Evolutionary conservation across 352 stramenopile species (phyloP), one percentile per base, ranked within the genome.

Genomic region (Globisporangium takayamanum): DNA sequence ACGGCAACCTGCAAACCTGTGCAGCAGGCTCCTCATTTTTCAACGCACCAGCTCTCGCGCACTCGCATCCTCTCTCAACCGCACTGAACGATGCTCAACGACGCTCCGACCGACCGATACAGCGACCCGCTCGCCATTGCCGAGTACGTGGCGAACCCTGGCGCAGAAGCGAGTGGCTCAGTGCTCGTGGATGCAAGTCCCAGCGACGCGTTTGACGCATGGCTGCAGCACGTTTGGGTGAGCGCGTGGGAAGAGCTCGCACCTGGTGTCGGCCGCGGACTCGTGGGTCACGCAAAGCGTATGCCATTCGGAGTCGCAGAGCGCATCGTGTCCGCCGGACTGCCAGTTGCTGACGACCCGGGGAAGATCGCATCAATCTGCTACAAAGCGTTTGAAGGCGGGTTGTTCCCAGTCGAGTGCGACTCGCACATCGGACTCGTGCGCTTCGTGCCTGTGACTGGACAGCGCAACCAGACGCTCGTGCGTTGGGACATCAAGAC

Each of bases 401-500:
- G 76, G 0, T 63, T 68, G 15, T 60, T 86, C 62, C 64, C 79
- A 16, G 42, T 84, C 20, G 65, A 69, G 30, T 65, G 84, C 53
- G 18, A n/a, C 30, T 55, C 50, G 30, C 76, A 90, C 53, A 62
- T 87, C 25, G 76, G 65, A 4, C 67, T 77, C n/a, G 77, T 88
- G 57, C 68, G 73, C 53, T 88, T 84, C 51, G 69, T 85, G 45
- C 65, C 67, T 3, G 76, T 57, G 5, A 20, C 30, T 62, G 67
- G 26, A 56, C 60, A 16, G 48, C 60, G 10, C 18, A 47, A 6
- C 54, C 41, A 53, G 68, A 88, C 76, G 59, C 74, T 88, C 28
- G 74, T 84, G 37, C 47, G 80, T 48, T 88, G 80, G 80, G 76
- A 63, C 44, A 70, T 73, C 56, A 89, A 89, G 73, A 72, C 76